These are phyloP conservation scores for Cladophialophora immunda DNA, from an alignment of 2,329 filamentous ascomycete genomes.

Conservation along the genomic window DNA sequence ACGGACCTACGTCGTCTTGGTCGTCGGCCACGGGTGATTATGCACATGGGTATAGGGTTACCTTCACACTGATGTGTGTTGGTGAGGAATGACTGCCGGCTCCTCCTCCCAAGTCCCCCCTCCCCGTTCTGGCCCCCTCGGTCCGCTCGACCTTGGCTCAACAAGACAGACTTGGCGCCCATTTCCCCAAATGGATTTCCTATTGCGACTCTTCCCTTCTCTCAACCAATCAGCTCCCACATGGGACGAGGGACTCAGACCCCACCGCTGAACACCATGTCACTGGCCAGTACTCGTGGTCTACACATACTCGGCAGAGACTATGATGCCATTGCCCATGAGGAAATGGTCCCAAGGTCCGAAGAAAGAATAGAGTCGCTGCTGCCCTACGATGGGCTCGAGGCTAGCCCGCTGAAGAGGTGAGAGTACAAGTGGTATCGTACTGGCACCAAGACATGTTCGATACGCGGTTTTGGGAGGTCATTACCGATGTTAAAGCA, in stretches of 20 bases:
- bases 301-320: neutral
- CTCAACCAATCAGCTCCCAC: neutral
- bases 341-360: neutral
- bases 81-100: neutral
- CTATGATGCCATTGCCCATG: neutral
- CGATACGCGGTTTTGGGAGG: neutral
- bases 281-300: neutral
- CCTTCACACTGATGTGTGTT: slow-evolving; percentile 1
- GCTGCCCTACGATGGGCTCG: neutral
- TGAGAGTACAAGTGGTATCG: neutral
- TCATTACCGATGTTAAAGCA: neutral
- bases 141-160: neutral
- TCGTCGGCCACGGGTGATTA: neutral
- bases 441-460: neutral
- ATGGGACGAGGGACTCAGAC: neutral
- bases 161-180: neutral
- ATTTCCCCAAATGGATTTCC: neutral
- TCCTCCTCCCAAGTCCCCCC: neutral
- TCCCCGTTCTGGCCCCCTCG: neutral
- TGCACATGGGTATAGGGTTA: neutral
- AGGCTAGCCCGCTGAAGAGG: neutral
- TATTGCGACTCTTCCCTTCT: neutral
- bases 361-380: neutral
- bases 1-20: neutral
- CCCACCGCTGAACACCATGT: neutral